Evolutionary conservation across 2,329 filamentous ascomycete species (phyloP), one percentile per base, ranked within the genome.

Genomic region (Penicillium sp.): DNA sequence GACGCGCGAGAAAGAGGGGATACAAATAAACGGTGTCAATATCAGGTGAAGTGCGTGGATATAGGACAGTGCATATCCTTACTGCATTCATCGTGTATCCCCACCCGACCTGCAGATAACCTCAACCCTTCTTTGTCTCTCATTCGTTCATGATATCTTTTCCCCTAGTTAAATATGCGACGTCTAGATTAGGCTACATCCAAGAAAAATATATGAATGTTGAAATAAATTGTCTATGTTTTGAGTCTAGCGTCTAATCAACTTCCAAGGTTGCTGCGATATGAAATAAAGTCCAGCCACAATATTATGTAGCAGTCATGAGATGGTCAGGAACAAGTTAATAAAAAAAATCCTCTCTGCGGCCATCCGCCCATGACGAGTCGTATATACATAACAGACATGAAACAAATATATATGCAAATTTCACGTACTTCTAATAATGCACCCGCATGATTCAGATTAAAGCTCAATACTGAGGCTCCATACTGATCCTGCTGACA

Each of bases 401-500:
- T 38, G 42, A 23, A 27, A 35, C 23, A 15, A 37, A 43, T 37
- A 40, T 51, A 40, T 17, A 35, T 12, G 19, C 27, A 54, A 15
- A 31, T 17, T 6, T 47, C 33, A 53, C 21, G 17, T 25, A 15
- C 17, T 10, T 27, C 23, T 3, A 21, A 40, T 23, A 51, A 31
- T 23, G 25, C 15, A 25, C 2, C 6, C 7, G 19, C 33, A 29
- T 21, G 8, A 19, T 2, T 33, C 19, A 49, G 33, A 45, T 56
- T 37, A 63, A 38, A 56, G 56, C 50, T 63, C 59, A 43, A 35
- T 40, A 29, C 25, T 40, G 0, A n/a, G 49, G 49, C 51, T 63
- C 63, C n/a, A n/a, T 19, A 21, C 46, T 58, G 21, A 60, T 50
- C 74, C 60, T 61, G 43, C 68, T 70, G 17, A 69, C 67, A 23